A percentile compares a stretch with the other conserved stretches of the same genome.
Evolutionary conservation across 495 filamentous ascomycete species (phyloP).

Genomic region (Penicillium canariense): DNA sequence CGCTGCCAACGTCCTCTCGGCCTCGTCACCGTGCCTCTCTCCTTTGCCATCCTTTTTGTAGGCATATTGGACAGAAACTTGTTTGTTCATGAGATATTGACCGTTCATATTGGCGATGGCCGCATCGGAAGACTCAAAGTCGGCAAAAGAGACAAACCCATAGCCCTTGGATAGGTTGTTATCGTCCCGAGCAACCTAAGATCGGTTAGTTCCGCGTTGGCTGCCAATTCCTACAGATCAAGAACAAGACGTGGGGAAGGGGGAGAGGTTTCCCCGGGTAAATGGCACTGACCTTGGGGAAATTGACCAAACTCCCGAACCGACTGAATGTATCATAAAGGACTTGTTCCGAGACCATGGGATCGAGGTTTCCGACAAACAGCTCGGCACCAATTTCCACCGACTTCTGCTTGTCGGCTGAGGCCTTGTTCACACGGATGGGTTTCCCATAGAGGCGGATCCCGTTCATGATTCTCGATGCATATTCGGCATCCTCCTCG

Average conservation of each 20-base stretch:
- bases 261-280: constrained; percentile 11
- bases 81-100: constrained; percentile 95
- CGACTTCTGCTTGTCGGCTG: constrained; percentile 93
- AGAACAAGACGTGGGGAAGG: not conserved
- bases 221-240: not conserved
- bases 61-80: constrained; percentile 93
- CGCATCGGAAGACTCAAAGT: constrained; percentile 92
- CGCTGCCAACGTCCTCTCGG: constrained; percentile 87
- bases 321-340: constrained; percentile 97
- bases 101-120: constrained; percentile 93
- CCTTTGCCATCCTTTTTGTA: constrained; percentile 99
- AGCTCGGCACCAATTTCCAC: constrained; percentile 96
- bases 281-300: constrained; percentile 66
- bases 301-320: constrained; percentile 78
- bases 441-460: constrained; percentile 91
- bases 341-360: constrained; percentile 91
- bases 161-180: constrained; percentile 91
- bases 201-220: constrained; percentile 5
- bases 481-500: constrained; percentile 96
- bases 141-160: constrained; percentile 91
- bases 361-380: constrained; percentile 94
- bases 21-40: constrained; percentile 91
- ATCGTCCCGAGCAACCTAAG: constrained; percentile 83
- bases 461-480: constrained; percentile 93
- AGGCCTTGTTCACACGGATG: constrained; percentile 94